A percentile compares a stretch with the other conserved stretches of the same genome.
Evolutionary conservation across 148 eudicot species (phyloP).

Genomic region (Amaranthus hypochondriacus): DNA sequence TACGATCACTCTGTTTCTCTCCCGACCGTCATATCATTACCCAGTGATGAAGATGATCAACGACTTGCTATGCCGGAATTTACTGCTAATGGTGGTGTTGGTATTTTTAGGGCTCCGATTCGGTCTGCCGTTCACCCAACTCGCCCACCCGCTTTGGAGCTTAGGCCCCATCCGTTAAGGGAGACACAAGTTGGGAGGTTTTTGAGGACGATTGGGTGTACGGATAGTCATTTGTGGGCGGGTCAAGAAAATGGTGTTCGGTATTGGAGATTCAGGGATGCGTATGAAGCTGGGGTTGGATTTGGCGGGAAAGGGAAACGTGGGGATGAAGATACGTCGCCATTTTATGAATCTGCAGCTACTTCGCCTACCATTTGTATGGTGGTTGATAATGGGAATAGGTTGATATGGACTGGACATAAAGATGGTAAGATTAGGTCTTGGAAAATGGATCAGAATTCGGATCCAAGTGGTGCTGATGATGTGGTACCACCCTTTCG

Average conservation of each 20-base stretch:
- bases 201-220: conserved; percentile 70
- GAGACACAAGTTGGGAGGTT: conserved; percentile 92
- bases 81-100: conserved; percentile 48
- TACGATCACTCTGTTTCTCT: conserved; percentile 30
- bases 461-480: conserved; percentile 25
- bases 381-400: conserved; percentile 66
- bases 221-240: conserved; percentile 85
- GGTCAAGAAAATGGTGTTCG: conserved; percentile 91
- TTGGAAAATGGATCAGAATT: conserved; percentile 77
- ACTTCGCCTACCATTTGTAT: conserved; percentile 67
- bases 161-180: conserved; percentile 87
- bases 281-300: conserved; percentile 66
- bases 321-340: conserved; percentile 93
- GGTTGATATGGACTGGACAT: conserved; percentile 89
- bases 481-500: conserved; percentile 28
- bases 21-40: not conserved
- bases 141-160: conserved; percentile 74
- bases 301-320: conserved; percentile 59
- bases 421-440: conserved; percentile 94
- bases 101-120: conserved; percentile 57
- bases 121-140: conserved; percentile 80
- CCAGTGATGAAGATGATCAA: conserved; percentile 1
- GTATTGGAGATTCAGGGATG: conserved; percentile 63
- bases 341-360: conserved; percentile 65
- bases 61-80: conserved; percentile 50